Base-by-base conservation (phyloP, 2,329 filamentous ascomycete genomes). In the Canariomyces notabilis region DNA sequence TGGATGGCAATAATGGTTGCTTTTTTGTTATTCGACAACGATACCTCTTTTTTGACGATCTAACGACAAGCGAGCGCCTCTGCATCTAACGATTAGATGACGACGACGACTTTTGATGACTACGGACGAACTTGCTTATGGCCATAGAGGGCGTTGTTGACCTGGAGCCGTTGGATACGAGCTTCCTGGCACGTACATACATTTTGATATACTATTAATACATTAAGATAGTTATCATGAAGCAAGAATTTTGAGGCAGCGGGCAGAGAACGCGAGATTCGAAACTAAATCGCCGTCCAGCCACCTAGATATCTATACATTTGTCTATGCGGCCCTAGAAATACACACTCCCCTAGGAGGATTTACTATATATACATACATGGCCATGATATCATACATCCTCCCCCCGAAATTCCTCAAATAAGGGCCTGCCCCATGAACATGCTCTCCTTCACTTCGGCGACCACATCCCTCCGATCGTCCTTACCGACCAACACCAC, bases 391-490 rank as follows among this genome's bases (percentile, higher is more conserved):
- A 38, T 49, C 40, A 48, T 33, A 55, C 49, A 49, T n/a, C 12
- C 7, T 8, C 15, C 15, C 5, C 5, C 7, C 14, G n/a, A n/a
- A n/a, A n/a, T n/a, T 16, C 34, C 37, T 58, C 75, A 89, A 48
- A 89, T 85, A 59, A 90, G 70, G 33, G 86, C 85, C 64, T 89
- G 83, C 40, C 86, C 86, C 70, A 82, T 85, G 62, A 82, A 89
- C 86, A 90, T 90, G 55, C 83, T 93, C 61, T 93, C 85, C 66
- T 88, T 85, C 18, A 98, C 90, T 66, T 97, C 93, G 26, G 83
- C 82, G 26, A 97, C 89, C 22, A 97, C 80, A 66, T 97, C 91
- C 61, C 85, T 87, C 43, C 93, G 75, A 64, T 97, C 93, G 52
- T 89, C 79, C 64, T 87, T 91, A 51, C 90, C 91, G 2, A 96